These are phyloP conservation scores for Paspalum notatum DNA, from an alignment of 176 grass and related monocot species.

Conservation along the genomic window DNA sequence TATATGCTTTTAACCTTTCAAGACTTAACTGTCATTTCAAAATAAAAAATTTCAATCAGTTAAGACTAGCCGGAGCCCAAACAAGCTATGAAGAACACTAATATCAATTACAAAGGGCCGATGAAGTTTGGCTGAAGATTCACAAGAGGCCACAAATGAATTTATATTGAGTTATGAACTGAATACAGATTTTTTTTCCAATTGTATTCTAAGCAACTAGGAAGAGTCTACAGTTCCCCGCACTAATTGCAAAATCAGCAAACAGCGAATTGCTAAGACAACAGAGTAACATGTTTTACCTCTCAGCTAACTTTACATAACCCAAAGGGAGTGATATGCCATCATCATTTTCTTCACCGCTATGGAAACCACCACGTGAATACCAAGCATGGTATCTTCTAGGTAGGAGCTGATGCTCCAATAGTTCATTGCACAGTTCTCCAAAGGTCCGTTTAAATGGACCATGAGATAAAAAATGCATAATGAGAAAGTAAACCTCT, in stretches of 20 bases:
- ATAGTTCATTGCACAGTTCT: constrained; percentile 82
- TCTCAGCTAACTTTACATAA: constrained; percentile 83
- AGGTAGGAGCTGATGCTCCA: constrained; percentile 85
- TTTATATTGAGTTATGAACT: constrained; percentile 17
- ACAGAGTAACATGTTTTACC: constrained; percentile 52
- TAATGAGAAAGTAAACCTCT: constrained; percentile 96
- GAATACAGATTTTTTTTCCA: constrained; percentile 22
- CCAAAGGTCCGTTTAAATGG: constrained; percentile 78
- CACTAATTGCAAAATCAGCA: constrained; percentile 16
- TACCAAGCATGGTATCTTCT: constrained; percentile 99
- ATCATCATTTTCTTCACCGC: constrained; percentile 89
- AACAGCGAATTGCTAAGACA: constrained; percentile 28
- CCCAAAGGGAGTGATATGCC: constrained; percentile 89
- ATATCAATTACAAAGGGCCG: constrained; percentile 2
- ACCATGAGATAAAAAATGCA: constrained; percentile 92
- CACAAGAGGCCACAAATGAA: constrained; percentile 16
- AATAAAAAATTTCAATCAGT: constrained; percentile 20
- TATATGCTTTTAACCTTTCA: constrained; percentile 18
- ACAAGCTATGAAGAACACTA: constrained; percentile 2
- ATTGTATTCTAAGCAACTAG: constrained; percentile 6
- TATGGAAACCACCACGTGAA: constrained; percentile 67
- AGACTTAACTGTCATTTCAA: constrained; percentile 4
- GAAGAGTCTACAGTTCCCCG: constrained; percentile 30
- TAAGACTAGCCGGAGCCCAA: constrained; percentile 8
- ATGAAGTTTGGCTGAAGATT: neutral